phyloP scores from a whole-genome alignment of 164 flowering plant species.

The Annona squamosa region DNA sequence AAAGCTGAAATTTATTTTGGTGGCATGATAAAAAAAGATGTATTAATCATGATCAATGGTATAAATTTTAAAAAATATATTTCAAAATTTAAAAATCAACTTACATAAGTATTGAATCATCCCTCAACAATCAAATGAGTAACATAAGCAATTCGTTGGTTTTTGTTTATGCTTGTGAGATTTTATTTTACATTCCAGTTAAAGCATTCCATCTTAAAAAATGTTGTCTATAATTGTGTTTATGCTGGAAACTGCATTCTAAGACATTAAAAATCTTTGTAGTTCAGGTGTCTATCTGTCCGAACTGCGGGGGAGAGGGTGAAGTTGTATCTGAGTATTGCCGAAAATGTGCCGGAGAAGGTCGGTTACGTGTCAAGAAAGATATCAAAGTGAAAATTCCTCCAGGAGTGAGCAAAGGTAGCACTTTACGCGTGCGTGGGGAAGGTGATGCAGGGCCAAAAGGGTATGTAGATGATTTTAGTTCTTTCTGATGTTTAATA shows the following conservation, averaged over 20 bases:
- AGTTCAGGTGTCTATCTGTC: slow-evolving; percentile 56
- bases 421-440: slow-evolving; percentile 83
- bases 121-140: too few relatives aligned
- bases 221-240: background rate
- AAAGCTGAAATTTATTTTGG: too few relatives aligned
- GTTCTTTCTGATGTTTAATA: background rate
- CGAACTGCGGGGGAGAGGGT: slow-evolving; percentile 89
- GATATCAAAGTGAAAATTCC: slow-evolving; percentile 92
- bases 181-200: background rate
- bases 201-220: background rate
- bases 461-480: slow-evolving; percentile 49
- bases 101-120: too few relatives aligned
- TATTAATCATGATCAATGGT: too few relatives aligned
- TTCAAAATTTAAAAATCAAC: too few relatives aligned
- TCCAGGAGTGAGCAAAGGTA: slow-evolving; percentile 90
- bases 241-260: background rate
- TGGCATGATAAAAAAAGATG: too few relatives aligned
- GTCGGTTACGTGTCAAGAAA: slow-evolving; percentile 74
- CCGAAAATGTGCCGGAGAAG: slow-evolving; percentile 86
- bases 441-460: slow-evolving; percentile 96
- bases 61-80: too few relatives aligned
- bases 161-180: background rate
- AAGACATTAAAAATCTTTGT: background rate
- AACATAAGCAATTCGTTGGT: background rate
- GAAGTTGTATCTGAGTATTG: slow-evolving; percentile 87